phyloP scores from a whole-genome alignment of 331 rosid species.

The Arachis monticola region DNA sequence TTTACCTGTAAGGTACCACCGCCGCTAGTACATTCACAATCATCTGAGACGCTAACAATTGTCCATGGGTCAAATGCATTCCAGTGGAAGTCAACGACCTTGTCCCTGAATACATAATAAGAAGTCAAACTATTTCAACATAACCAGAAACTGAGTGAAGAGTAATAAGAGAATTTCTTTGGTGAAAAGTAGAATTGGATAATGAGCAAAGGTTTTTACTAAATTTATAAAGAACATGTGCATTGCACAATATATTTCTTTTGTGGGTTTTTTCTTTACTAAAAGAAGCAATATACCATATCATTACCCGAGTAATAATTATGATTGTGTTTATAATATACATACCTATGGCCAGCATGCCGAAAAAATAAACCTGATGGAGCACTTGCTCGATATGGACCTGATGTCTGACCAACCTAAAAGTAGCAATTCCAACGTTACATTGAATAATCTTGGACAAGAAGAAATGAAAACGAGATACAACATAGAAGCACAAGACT shows the following conservation, averaged over 20 bases:
- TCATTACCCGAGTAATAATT: too few relatives aligned
- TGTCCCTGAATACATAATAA: constrained; percentile 57
- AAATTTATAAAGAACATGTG: too few relatives aligned
- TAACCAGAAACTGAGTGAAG: constrained; percentile 14
- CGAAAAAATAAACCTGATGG: constrained; percentile 76
- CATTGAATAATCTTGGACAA: not conserved
- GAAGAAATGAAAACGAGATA: not conserved
- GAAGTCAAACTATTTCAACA: constrained; percentile 2
- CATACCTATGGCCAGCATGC: constrained; percentile 89
- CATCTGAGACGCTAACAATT: constrained; percentile 82
- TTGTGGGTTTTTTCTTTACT: too few relatives aligned
- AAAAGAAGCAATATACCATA: too few relatives aligned
- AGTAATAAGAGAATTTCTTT: not conserved
- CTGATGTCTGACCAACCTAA: constrained; percentile 63
- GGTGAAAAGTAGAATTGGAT: too few relatives aligned
- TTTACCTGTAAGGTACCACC: constrained; percentile 55
- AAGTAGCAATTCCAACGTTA: constrained; percentile 15
- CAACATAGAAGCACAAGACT: not conserved
- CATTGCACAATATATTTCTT: too few relatives aligned
- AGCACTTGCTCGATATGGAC: constrained; percentile 39
- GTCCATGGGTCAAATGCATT: constrained; percentile 86
- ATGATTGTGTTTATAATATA: too few relatives aligned
- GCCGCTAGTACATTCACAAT: constrained; percentile 71
- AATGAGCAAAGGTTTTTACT: too few relatives aligned
- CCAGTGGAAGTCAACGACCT: constrained; percentile 87